Conservation (phyloP, 352 stramenopile genomes). For the Saprolegnia parasitica region DNA sequence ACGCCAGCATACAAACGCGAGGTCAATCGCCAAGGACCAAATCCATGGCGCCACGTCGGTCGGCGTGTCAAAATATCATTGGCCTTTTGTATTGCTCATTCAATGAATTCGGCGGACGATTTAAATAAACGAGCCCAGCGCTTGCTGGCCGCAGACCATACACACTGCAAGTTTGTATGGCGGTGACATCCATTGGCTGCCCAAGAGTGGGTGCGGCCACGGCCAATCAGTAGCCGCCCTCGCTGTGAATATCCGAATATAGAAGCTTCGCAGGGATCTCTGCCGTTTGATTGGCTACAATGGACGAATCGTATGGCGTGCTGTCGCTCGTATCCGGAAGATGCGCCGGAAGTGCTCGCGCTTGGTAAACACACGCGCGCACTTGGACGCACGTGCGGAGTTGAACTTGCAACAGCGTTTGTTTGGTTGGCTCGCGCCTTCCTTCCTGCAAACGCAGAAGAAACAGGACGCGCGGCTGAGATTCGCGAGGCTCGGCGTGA, state of each 20-base stretch:
- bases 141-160: not conserved
- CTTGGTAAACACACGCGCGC: not conserved
- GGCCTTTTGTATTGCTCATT: not conserved
- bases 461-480: too few relatives aligned
- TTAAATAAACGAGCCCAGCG: not conserved
- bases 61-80: conserved; percentile 2
- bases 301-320: not conserved
- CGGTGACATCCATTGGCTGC: not conserved
- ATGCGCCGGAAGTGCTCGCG: not conserved
- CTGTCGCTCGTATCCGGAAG: not conserved
- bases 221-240: not conserved
- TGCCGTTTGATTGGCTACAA: not conserved
- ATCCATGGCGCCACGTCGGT: not conserved
- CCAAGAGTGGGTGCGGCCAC: not conserved
- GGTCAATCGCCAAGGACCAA: too few relatives aligned
- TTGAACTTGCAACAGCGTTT: too few relatives aligned
- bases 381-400: too few relatives aligned
- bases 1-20: too few relatives aligned
- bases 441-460: too few relatives aligned
- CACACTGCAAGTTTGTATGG: not conserved
- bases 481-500: too few relatives aligned
- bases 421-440: too few relatives aligned
- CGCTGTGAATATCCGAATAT: conserved; percentile 1
- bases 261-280: not conserved
- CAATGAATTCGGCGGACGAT: not conserved